Base-by-base conservation (phyloP, 495 filamentous ascomycete genomes). In the Rostrohypoxylon terebratum region DNA sequence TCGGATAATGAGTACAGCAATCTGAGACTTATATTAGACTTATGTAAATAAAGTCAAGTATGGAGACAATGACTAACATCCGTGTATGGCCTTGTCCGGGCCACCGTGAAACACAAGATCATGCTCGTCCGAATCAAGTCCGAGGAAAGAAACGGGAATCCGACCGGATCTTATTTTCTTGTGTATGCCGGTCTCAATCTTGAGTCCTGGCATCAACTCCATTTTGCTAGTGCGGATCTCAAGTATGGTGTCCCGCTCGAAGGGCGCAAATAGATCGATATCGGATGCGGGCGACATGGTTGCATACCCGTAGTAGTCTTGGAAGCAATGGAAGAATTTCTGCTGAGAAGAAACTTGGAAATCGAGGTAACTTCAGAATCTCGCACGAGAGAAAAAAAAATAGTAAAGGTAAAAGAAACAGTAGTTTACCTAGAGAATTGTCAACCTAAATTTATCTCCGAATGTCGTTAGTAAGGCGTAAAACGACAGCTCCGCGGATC, bases 81-180 rank as follows among this genome's bases (percentile, higher is more conserved):
- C 86, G 60, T 88, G 86, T 31, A 90, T 78, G 1, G 87, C 87
- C 72, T 88, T 88, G 59, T 90, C 87, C 0, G 68, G 63, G 0
- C 85, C 86, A 38, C 86, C 86, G 65, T 89, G 87, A 47, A 85
- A 85, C 0, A 82, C 83, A 5, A 80, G 80, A 67, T 87, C 87
- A 50, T 89, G 87, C 72, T 89, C 87, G 65, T 89, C 87, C 59
- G 78, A 80, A 23, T 83, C 81, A 18, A 88, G 77, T 1, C 87
- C 87, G 7, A 81, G 53, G 25, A 71, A 77, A 14, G 78, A 77
- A 60, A 87, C 80, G n/a, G 76, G 73, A 11, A 87, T 77, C 8
- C 79, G 79, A 3, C 79, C 81, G 10, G 71, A 23, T 5, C 77
- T 71, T n/a, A 78, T 6, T 0, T 63, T 53, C 69, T 90, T 90